phyloP scores from a whole-genome alignment of 345 rosid species.

The Acer negundo region DNA sequence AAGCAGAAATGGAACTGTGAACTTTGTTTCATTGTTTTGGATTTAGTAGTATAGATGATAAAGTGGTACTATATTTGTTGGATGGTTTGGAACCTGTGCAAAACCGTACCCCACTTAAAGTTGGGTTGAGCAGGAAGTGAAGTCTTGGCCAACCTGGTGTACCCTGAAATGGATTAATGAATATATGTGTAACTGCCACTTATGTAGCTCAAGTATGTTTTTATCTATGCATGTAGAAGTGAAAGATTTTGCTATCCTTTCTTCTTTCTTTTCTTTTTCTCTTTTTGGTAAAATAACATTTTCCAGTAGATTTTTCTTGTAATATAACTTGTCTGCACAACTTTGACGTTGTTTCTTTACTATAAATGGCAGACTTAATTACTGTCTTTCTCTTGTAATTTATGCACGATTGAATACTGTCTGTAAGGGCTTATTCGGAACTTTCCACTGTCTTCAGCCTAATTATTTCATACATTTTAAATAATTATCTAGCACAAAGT shows the following conservation, averaged over 20 bases:
- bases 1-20: neutral
- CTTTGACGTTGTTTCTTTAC: neutral
- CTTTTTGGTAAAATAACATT: neutral
- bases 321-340: neutral
- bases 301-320: neutral
- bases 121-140: neutral
- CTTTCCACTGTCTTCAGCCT: neutral
- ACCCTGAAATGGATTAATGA: neutral
- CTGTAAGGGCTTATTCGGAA: neutral
- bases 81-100: neutral
- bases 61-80: neutral
- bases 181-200: neutral
- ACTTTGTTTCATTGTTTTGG: neutral
- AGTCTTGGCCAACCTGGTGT: neutral
- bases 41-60: neutral
- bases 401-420: neutral
- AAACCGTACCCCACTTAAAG: neutral
- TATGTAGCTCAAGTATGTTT: neutral
- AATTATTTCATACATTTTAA: neutral
- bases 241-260: neutral
- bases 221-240: neutral
- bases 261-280: neutral
- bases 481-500: neutral
- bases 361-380: neutral
- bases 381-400: conserved; percentile 5